Evolutionary conservation across 1,284 basidiomycete species (phyloP).

Genomic region (Boletus putidus): DNA sequence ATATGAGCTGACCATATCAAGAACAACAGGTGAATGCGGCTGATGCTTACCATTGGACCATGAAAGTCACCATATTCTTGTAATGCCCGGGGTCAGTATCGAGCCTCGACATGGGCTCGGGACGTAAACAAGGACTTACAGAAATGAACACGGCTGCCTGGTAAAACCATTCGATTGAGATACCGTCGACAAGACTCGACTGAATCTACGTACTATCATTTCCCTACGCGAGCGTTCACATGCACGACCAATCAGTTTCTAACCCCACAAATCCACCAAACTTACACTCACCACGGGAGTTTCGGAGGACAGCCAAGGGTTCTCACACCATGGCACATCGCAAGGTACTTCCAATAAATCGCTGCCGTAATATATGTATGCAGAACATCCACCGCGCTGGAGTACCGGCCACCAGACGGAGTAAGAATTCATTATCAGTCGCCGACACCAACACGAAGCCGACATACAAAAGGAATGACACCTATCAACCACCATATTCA

Average conservation of each 20-base stretch:
- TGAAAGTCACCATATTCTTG: conserved; percentile 8
- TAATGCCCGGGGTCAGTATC: background rate
- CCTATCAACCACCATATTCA: conserved; percentile 4
- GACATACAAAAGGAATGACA: conserved; percentile 7
- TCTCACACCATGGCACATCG: background rate
- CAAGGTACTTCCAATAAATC: conserved; percentile 1
- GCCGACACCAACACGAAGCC: too few relatives aligned
- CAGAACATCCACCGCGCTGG: too few relatives aligned
- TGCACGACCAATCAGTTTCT: background rate
- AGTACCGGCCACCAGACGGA: too few relatives aligned
- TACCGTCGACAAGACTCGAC: background rate
- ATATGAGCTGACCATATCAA: background rate
- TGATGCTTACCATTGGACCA: conserved; percentile 19
- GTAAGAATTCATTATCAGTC: too few relatives aligned
- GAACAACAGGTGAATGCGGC: background rate
- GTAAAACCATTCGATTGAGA: background rate
- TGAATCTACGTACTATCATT: conserved; percentile 2
- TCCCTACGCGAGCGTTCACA: conserved; percentile 1
- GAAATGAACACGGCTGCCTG: conserved; percentile 1
- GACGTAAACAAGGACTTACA: conserved; percentile 4
- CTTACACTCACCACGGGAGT: conserved; percentile 14
- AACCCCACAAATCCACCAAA: background rate
- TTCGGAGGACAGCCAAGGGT: background rate
- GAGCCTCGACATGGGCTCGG: background rate
- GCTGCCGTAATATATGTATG: too few relatives aligned